A percentile compares a stretch with the other conserved stretches of the same genome.
Evolutionary conservation across 106 monocot species (phyloP).

Genomic region (Hemerocallis citrina): DNA sequence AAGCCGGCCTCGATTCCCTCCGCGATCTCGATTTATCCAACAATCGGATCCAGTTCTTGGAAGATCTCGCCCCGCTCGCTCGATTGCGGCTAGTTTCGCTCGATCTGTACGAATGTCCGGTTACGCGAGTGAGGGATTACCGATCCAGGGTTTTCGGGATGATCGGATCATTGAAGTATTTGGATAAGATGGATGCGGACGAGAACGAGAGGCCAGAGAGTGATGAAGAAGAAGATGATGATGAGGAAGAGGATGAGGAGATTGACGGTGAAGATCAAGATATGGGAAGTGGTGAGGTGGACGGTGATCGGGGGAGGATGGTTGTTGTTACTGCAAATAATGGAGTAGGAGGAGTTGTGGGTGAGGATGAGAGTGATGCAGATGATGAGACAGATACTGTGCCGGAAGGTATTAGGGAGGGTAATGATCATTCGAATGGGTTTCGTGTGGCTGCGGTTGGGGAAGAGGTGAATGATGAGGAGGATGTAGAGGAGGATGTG

Average conservation of each 20-base stretch:
- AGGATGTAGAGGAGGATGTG: slow-evolving; percentile 17
- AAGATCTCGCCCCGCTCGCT: slow-evolving; percentile 82
- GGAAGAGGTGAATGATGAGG: not conserved
- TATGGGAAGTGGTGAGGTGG: slow-evolving; percentile 70
- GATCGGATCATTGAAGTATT: slow-evolving; percentile 73
- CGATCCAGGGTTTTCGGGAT: slow-evolving; percentile 70
- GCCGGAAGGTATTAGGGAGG: slow-evolving; percentile 12
- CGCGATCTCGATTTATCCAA: slow-evolving; percentile 93
- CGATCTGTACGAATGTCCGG: slow-evolving; percentile 94
- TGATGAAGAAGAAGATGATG: slow-evolving; percentile 88
- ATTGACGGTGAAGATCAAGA: slow-evolving; percentile 50
- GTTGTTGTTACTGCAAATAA: slow-evolving; percentile 20
- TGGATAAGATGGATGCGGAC: slow-evolving; percentile 91
- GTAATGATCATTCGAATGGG: slow-evolving; percentile 42
- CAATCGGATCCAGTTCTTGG: slow-evolving; percentile 80
- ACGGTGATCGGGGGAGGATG: slow-evolving; percentile 46
- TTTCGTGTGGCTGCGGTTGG: slow-evolving; percentile 33
- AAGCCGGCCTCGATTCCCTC: slow-evolving; percentile 73
- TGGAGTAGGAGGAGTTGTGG: slow-evolving; percentile 26
- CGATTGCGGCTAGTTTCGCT: slow-evolving; percentile 63
- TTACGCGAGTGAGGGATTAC: slow-evolving; percentile 76
- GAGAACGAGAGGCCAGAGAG: slow-evolving; percentile 90
- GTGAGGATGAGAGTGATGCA: slow-evolving; percentile 80
- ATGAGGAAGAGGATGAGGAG: slow-evolving; percentile 74
- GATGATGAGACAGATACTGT: slow-evolving; percentile 63